phyloP scores from a whole-genome alignment of 768 basidiomycete genomes.

The Antrodiella citrinella region DNA sequence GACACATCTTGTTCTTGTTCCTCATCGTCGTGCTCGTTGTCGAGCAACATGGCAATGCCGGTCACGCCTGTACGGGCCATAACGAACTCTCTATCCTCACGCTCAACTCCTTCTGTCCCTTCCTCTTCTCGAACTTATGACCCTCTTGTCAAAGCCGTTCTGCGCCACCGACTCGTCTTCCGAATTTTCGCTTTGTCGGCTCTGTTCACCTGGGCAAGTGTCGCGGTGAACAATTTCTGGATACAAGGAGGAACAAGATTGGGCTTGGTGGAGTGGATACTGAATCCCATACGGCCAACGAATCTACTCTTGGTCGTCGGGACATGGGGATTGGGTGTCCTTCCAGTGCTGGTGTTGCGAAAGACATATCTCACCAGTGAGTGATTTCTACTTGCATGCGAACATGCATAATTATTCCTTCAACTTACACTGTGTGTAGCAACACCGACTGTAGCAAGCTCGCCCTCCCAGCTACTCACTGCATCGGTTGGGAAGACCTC shows the following conservation, averaged over 20 bases:
- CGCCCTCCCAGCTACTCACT: conserved; percentile 42
- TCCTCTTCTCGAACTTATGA: conserved; percentile 53
- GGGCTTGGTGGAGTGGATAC: conserved; percentile 29
- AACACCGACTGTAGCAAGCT: conserved; percentile 38
- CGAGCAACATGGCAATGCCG: background rate
- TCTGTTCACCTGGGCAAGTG: conserved; percentile 36
- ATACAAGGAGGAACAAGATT: conserved; percentile 28
- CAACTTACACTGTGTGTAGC: conserved; percentile 25
- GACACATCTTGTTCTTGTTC: background rate
- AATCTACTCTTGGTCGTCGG: conserved; percentile 34
- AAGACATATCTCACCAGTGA: conserved; percentile 55
- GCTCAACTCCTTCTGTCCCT: conserved; percentile 47
- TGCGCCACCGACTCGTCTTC: conserved; percentile 51
- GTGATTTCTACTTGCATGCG: too few species aligned
- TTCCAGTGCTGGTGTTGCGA: conserved; percentile 50
- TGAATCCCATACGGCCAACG: conserved; percentile 24
- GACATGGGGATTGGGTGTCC: conserved; percentile 43
- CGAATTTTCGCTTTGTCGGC: conserved; percentile 46
- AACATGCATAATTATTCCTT: too few species aligned
- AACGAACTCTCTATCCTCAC: conserved; percentile 28
- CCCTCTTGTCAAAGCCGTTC: conserved; percentile 53
- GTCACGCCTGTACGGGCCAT: conserved; percentile 38
- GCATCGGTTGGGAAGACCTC: conserved; percentile 38
- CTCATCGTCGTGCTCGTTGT: background rate
- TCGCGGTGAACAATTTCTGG: conserved; percentile 36